These are phyloP conservation scores for Sechiopsis laciniata DNA, from an alignment of 306 rosid genomes.

Conservation along the genomic window DNA sequence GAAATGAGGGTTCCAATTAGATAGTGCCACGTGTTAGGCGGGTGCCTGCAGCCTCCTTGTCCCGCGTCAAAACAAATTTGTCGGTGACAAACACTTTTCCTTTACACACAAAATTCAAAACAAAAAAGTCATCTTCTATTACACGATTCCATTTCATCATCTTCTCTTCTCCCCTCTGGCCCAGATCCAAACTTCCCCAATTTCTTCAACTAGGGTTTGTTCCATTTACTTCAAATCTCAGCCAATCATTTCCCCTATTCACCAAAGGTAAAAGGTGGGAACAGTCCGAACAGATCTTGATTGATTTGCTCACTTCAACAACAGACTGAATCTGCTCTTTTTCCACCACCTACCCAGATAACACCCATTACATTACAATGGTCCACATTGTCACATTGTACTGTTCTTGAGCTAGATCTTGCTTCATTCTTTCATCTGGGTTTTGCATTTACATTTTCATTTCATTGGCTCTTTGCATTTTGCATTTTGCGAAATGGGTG, in stretches of 20 bases:
- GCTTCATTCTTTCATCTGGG: neutral
- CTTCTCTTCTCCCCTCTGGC: neutral
- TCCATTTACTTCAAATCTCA: constrained; percentile 1
- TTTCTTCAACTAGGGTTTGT: constrained; percentile 19
- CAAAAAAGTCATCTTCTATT: too few species aligned
- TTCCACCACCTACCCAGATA: neutral
- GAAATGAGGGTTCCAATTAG: too few species aligned
- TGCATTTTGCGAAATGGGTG: constrained; percentile 44
- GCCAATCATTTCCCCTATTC: constrained; percentile 22
- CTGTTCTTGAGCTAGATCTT: constrained; percentile 36
- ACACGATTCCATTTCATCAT: neutral
- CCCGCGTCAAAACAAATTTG: neutral
- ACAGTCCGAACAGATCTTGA: neutral
- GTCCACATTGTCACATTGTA: constrained; percentile 10
- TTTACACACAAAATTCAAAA: neutral
- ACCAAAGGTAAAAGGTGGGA: neutral
- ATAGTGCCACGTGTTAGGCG: too few species aligned
- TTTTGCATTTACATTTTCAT: constrained; percentile 4
- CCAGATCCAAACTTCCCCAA: constrained; percentile 12
- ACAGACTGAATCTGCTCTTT: neutral
- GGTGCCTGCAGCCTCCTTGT: neutral
- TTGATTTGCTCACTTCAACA: neutral
- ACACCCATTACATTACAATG: neutral
- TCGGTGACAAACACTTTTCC: constrained; percentile 3
- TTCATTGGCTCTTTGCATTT: neutral